phyloP scores from a whole-genome alignment of 2,329 filamentous ascomycete species.

The Spiromastix sp. region DNA sequence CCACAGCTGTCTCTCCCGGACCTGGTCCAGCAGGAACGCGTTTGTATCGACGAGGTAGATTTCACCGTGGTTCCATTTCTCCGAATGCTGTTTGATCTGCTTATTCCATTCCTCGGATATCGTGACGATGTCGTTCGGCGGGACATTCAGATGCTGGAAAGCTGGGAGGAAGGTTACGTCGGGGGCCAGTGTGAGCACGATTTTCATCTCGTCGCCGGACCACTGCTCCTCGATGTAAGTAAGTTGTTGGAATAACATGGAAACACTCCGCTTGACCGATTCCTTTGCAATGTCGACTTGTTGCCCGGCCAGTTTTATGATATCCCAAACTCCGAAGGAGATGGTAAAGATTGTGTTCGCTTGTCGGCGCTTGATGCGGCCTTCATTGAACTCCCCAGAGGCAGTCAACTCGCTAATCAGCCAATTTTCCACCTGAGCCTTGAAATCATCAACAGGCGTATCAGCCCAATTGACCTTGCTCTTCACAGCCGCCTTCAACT shows the following conservation, averaged over 20 bases:
- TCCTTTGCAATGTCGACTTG: constrained; percentile 17
- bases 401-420: constrained; percentile 21
- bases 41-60: constrained; percentile 32
- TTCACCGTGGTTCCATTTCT: constrained; percentile 23
- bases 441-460: constrained; percentile 24
- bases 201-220: constrained; percentile 20
- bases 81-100: constrained; percentile 18
- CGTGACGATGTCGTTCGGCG: constrained; percentile 25
- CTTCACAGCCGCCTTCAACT: too few species aligned
- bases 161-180: constrained; percentile 32
- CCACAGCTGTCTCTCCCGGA: constrained; percentile 29
- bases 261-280: constrained; percentile 22
- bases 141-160: constrained; percentile 18
- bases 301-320: constrained; percentile 25
- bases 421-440: constrained; percentile 27
- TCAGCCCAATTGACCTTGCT: too few species aligned
- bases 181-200: constrained; percentile 27
- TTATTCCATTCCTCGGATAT: constrained; percentile 27
- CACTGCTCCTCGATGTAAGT: constrained; percentile 20
- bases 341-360: constrained; percentile 26
- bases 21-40: constrained; percentile 27
- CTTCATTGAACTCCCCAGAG: constrained; percentile 13
- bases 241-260: constrained; percentile 24
- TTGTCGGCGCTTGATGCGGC: constrained; percentile 17
- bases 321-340: constrained; percentile 30